Evolutionary conservation across 2,329 filamentous ascomycete species (phyloP), one percentile per base, ranked within the genome.

Genomic region (Exserohilum rostratum): DNA sequence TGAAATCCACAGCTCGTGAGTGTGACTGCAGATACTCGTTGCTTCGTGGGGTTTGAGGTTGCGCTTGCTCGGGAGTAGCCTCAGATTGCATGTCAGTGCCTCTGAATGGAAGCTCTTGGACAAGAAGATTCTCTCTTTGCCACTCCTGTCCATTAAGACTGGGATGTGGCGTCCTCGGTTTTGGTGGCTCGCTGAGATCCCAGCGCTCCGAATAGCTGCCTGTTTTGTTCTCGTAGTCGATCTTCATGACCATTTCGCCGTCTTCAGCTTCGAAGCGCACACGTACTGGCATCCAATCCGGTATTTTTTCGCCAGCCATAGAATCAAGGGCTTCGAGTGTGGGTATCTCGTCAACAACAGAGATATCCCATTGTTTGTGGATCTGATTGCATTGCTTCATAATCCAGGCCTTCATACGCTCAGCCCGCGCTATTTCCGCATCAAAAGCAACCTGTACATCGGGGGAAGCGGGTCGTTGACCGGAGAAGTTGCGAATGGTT

Each of bases 201-300:
- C 54, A 52, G 2, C 29, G 33, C 2, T 60, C 48, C 6, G 62
- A 53, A 34, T 46, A 60, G 11, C 33, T 55, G 1, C 60, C 57
- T 5, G 49, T 48, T 27, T 54, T 38, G 12, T 65, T 61, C 29
- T 65, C 58, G 25, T 64, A 71, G 10, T 69, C 66, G n/a, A 70
- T 53, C 37, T 65, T 68, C 58, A 71, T 66, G 2, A 68, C 64
- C 62, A 69, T 66, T 5, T 67, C 60, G 10, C 69, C 69, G 13
- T 69, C 64, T 52, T 71, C 64, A 2, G 56, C 53, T 27, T 68
- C 66, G 15, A 71, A 72, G 2, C 60, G 60, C 3, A 72, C 61
- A 6, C 61, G 58, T 10, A 64, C 55, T 4, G 69, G 69, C 11
- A 72, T 46, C 69, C 69, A 72, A 15, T 65, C 60, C 2, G 68